A percentile compares a stretch with the other conserved stretches of the same genome.
Conservation (phyloP, 768 basidiomycete species). For the Collybia nuda region DNA sequence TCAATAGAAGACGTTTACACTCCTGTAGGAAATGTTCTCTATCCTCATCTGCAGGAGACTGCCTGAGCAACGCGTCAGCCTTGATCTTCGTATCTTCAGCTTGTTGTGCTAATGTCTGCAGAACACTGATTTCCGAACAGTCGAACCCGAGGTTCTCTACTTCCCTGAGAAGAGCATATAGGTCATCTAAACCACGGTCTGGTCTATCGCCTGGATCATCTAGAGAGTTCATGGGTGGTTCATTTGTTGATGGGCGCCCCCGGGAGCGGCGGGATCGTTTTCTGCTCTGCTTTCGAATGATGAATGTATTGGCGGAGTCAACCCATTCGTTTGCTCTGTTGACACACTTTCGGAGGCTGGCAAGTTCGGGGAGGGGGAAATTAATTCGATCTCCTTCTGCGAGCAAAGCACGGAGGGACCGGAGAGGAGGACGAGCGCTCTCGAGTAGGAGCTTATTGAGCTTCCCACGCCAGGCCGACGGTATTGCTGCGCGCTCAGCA, state of each 20-base stretch:
- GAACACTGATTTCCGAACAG: conserved; percentile 64
- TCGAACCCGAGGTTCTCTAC: conserved; percentile 85
- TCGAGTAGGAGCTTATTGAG: conserved; percentile 66
- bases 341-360: conserved; percentile 75
- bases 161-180: conserved; percentile 67
- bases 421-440: conserved; percentile 69
- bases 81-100: conserved; percentile 64
- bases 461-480: conserved; percentile 73
- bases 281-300: conserved; percentile 76
- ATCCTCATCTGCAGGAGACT: conserved; percentile 40
- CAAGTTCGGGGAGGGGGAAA: conserved; percentile 69
- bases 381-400: conserved; percentile 89
- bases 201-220: conserved; percentile 68
- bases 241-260: conserved; percentile 48
- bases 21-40: conserved; percentile 61
- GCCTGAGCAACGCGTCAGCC: conserved; percentile 50
- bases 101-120: conserved; percentile 54
- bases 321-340: conserved; percentile 83
- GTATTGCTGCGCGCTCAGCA: conserved; percentile 69
- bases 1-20: conserved; percentile 68
- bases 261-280: conserved; percentile 71
- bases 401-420: conserved; percentile 76
- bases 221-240: conserved; percentile 24
- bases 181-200: conserved; percentile 69
- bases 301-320: conserved; percentile 77